phyloP scores from a whole-genome alignment of 2,329 filamentous ascomycete species.

The Xylariaceae sp. region DNA sequence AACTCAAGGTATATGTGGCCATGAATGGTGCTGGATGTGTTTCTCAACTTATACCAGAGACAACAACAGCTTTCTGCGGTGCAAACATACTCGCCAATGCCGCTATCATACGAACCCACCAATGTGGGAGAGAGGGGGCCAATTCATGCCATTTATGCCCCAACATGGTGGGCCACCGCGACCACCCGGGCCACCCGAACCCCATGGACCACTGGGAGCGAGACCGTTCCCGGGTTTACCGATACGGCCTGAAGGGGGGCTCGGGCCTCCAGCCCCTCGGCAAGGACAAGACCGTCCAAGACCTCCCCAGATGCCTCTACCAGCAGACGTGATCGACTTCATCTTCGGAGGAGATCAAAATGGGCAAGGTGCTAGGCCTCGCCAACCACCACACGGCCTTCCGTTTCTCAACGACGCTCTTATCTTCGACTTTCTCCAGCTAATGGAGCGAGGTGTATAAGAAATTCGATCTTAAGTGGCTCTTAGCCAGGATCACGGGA shows the following conservation, averaged over 20 bases:
- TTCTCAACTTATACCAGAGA: slow-evolving; percentile 38
- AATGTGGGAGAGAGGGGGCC: slow-evolving; percentile 35
- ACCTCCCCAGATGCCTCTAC: background rate
- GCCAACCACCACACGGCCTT: background rate
- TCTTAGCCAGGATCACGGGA: too few relatives aligned
- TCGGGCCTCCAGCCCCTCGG: too few relatives aligned
- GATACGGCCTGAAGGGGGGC: too few relatives aligned
- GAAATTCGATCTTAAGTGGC: background rate
- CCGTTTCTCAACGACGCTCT: slow-evolving; percentile 4
- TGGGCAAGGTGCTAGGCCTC: background rate
- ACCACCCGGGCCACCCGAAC: background rate
- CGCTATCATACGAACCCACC: slow-evolving; percentile 33
- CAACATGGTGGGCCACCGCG: background rate
- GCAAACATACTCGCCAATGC: slow-evolving; percentile 42
- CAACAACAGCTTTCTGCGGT: slow-evolving; percentile 38
- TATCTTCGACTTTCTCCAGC: background rate
- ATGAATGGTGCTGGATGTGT: slow-evolving; percentile 50
- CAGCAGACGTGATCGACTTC: background rate
- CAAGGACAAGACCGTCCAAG: background rate
- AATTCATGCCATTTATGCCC: slow-evolving; percentile 28
- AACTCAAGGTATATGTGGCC: slow-evolving; percentile 40
- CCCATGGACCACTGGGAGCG: too few relatives aligned
- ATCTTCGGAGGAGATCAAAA: background rate
- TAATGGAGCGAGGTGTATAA: background rate
- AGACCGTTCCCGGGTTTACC: too few relatives aligned